These are phyloP conservation scores for Barnettozyma wickerhamii DNA, from an alignment of 805 yeast genomes.

Conservation along the genomic window DNA sequence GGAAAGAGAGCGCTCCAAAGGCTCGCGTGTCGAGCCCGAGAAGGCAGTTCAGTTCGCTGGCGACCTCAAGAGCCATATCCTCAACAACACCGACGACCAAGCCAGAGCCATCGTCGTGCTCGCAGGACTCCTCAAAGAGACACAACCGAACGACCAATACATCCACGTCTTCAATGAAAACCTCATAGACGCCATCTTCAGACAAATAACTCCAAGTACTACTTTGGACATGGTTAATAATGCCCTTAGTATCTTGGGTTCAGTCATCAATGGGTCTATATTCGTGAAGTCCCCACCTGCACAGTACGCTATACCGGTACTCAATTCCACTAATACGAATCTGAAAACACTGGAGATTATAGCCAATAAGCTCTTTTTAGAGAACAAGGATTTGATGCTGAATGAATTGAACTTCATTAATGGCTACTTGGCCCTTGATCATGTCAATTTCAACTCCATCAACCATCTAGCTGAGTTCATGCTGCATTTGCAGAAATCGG, in stretches of 20 bases:
- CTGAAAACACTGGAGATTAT: constrained; percentile 15
- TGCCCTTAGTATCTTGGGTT: constrained; percentile 34
- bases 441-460: constrained; percentile 16
- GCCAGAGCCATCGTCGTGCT: constrained; percentile 50
- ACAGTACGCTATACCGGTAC: constrained; percentile 14
- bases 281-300: constrained; percentile 16
- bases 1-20: constrained; percentile 16
- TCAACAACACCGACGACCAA: constrained; percentile 43
- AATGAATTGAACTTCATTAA: constrained; percentile 19
- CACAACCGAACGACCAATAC: constrained; percentile 36
- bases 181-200: constrained; percentile 37
- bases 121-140: constrained; percentile 46
- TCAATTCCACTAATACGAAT: constrained; percentile 18
- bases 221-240: constrained; percentile 35
- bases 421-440: constrained; percentile 19
- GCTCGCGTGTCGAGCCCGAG: constrained; percentile 16
- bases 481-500: constrained; percentile 43
- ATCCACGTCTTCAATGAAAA: constrained; percentile 34
- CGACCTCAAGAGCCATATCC: constrained; percentile 37
- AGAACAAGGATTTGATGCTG: constrained; percentile 21
- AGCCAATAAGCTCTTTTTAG: constrained; percentile 17
- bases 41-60: constrained; percentile 16
- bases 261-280: constrained; percentile 20
- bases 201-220: constrained; percentile 38
- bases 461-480: constrained; percentile 36